Base-by-base conservation (phyloP, 768 basidiomycete genomes). In the Russula sp. region DNA sequence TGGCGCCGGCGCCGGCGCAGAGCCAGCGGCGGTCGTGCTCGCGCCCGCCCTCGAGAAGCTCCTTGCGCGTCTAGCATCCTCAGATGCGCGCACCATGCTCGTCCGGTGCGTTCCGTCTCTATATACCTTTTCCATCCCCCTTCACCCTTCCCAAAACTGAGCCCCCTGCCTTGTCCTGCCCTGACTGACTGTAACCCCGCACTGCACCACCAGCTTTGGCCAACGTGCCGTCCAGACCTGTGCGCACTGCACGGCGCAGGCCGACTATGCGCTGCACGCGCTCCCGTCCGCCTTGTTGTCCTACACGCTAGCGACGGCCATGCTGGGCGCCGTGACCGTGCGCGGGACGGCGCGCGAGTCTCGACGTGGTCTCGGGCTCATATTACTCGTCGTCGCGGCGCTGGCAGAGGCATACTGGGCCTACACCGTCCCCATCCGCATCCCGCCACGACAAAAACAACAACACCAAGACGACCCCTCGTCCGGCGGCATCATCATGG, bases 31-130 rank as follows among this genome's bases (percentile, higher is more conserved):
- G 3, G 18, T 32, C 0, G 49, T 34, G 13, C 54, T 65, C 45
- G 41, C 63, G 13, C 64, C 66, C 20, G 45, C 48, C 0, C 43
- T 67, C 41, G 66, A 67, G 13, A 49, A 35, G 13, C 60, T 67
- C n/a, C 51, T 67, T 2, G 39, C 66, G 7, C 64, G 64, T 16
- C 56, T 67, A 10, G 64, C 66, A 38, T 67, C 66, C 34, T 53
- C 47, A 22, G 66, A 67, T 16, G 52, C 52, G 5, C 66, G 66
- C 14, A 59, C 46, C 1, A 51, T 65, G 29, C 64, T 67, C 58
- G 60, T 61, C 53, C 56, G 66, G 66, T 67, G 34, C 53, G 58
- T 22, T 49, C 6, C n/a, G 1, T 35, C 2, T 38, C 14, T n/a
- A n/a, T n/a, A n/a, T 32, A 16, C 16, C 18, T 7, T 25, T 13